Percentiles rank a stretch among this genome's conserved stretches.
phyloP scores from a whole-genome alignment of 306 rosid genomes.

The Fragaria ananassa region DNA sequence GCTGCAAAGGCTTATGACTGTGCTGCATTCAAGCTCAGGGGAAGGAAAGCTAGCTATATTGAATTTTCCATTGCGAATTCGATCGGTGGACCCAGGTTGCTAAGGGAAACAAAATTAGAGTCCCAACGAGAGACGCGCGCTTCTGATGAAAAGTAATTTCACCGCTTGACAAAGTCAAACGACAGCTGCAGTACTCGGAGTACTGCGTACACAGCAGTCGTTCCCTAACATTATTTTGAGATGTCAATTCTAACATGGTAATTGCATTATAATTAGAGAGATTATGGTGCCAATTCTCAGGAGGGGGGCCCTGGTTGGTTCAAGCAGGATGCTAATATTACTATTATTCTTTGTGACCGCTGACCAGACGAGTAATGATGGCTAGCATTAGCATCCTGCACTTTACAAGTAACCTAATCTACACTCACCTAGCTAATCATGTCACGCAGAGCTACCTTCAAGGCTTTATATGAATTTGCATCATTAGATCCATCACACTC shows the following conservation, averaged over 20 bases:
- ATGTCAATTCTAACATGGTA: neutral
- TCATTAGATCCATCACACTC: neutral
- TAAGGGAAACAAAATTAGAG: too few relatives aligned
- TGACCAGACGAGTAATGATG: slow-evolving; percentile 4
- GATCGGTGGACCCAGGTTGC: too few relatives aligned
- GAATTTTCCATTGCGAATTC: too few relatives aligned
- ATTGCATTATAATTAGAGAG: neutral
- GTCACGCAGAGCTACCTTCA: neutral
- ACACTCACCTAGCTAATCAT: neutral
- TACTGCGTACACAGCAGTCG: too few relatives aligned
- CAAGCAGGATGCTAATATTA: neutral
- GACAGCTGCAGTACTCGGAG: too few relatives aligned
- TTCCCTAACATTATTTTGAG: neutral
- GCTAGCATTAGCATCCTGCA: neutral
- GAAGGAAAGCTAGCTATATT: too few relatives aligned
- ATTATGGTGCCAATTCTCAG: neutral
- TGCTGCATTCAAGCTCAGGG: too few relatives aligned
- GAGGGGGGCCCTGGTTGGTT: neutral
- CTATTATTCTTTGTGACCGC: neutral
- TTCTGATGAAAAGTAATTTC: too few relatives aligned
- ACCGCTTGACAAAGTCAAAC: too few relatives aligned
- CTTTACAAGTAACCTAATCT: neutral
- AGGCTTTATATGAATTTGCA: neutral
- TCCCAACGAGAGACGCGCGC: too few relatives aligned
- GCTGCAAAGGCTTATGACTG: too few relatives aligned